These are phyloP conservation scores for Meyerozyma elateridarum DNA, from an alignment of 1,139 yeast genomes.

Conservation along the genomic window DNA sequence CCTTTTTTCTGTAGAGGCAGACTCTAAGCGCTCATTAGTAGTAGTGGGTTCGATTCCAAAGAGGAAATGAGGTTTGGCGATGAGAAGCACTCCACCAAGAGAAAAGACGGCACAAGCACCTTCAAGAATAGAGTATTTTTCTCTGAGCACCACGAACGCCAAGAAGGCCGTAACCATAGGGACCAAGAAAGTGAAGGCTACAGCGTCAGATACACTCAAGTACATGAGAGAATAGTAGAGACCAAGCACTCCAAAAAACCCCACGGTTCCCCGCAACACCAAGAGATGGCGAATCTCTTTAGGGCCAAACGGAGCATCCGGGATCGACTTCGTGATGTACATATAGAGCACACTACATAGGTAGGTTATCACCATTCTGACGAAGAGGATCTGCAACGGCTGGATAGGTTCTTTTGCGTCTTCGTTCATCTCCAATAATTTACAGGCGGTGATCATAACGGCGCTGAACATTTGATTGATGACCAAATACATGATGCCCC, in stretches of 20 bases:
- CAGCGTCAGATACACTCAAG: slow-evolving; percentile 69
- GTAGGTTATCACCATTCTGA: slow-evolving; percentile 72
- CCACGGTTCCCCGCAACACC: slow-evolving; percentile 63
- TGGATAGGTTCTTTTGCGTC: slow-evolving; percentile 55
- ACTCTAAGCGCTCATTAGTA: slow-evolving; percentile 31
- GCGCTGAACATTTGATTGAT: slow-evolving; percentile 68
- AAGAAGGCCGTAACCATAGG: slow-evolving; percentile 76
- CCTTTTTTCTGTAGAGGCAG: slow-evolving; percentile 36
- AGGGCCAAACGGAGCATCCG: slow-evolving; percentile 72
- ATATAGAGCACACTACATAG: slow-evolving; percentile 52
- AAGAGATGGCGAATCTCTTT: slow-evolving; percentile 50
- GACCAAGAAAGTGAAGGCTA: slow-evolving; percentile 70
- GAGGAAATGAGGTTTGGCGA: slow-evolving; percentile 77
- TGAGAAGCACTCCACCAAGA: slow-evolving; percentile 68
- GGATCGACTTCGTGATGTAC: slow-evolving; percentile 44
- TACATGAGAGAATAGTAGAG: slow-evolving; percentile 71
- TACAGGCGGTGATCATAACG: slow-evolving; percentile 70
- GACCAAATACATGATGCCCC: slow-evolving; percentile 42
- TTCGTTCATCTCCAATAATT: slow-evolving; percentile 61
- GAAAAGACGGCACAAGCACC: slow-evolving; percentile 67
- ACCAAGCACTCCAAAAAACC: slow-evolving; percentile 77
- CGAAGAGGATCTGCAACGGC: slow-evolving; percentile 72
- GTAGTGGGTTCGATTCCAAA: slow-evolving; percentile 43
- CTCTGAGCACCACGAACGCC: slow-evolving; percentile 66
- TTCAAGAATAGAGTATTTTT: slow-evolving; percentile 63